These are phyloP conservation scores for Colletotrichum sp. DNA, from an alignment of 2,329 filamentous ascomycete genomes.

Conservation along the genomic window DNA sequence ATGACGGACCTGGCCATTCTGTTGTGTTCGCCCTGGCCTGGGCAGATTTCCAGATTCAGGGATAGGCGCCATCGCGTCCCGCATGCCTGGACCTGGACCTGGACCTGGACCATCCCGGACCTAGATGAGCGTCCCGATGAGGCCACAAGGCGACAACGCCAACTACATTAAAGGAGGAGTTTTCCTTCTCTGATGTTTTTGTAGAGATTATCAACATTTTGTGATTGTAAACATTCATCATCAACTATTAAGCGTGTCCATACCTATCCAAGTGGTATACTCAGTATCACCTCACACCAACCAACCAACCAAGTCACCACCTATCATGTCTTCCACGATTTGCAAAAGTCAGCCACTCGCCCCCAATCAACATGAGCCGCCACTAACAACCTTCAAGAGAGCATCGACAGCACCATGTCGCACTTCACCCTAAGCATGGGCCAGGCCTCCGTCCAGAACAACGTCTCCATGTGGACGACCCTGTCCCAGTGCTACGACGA, in stretches of 20 bases:
- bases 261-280: neutral
- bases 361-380: no score
- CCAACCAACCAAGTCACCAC: neutral
- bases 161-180: neutral
- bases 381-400: slow-evolving; percentile 3
- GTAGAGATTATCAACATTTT: neutral
- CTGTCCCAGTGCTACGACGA: slow-evolving; percentile 19
- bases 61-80: slow-evolving; percentile 1
- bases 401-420: slow-evolving; percentile 16
- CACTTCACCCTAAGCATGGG: slow-evolving; percentile 23
- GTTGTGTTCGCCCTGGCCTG: neutral
- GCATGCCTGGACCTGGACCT: slow-evolving; percentile 17
- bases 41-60: slow-evolving; percentile 8
- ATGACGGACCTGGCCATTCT: slow-evolving; percentile 2
- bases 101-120: slow-evolving; percentile 13
- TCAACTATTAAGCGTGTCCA: neutral
- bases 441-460: slow-evolving; percentile 18
- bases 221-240: neutral
- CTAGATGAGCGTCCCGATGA: slow-evolving; percentile 21
- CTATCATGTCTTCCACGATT: slow-evolving; percentile 5
- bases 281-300: neutral
- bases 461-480: slow-evolving; percentile 19
- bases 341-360: slow-evolving; percentile 2
- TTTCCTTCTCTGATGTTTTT: neutral
- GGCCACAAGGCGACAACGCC: slow-evolving; percentile 27